phyloP scores from a whole-genome alignment of 768 basidiomycete genomes.

The Tulasnella sp. region DNA sequence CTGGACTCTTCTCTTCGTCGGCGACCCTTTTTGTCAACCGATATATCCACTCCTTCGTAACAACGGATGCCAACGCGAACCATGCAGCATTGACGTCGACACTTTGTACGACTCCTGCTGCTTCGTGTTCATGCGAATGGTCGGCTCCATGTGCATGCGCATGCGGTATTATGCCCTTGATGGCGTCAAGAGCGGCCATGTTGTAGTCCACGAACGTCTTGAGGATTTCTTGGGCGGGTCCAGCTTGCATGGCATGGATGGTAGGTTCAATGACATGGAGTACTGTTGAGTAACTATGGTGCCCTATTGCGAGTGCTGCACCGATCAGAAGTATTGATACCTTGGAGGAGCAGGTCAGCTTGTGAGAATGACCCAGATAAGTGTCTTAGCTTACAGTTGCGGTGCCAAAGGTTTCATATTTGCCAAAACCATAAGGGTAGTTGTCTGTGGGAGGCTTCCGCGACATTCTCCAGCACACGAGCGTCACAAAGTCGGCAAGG shows the following conservation, averaged over 20 bases:
- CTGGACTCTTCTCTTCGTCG: constrained; percentile 83
- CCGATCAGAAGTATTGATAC: constrained; percentile 80
- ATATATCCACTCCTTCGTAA: constrained; percentile 91
- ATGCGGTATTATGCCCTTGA: constrained; percentile 18
- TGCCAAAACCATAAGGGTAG: constrained; percentile 84
- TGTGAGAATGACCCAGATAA: neutral
- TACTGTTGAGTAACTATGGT: constrained; percentile 86
- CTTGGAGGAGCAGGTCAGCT: neutral
- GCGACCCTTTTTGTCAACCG: constrained; percentile 85
- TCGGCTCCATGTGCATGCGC: constrained; percentile 47
- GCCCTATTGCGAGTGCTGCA: constrained; percentile 66
- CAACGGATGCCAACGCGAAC: constrained; percentile 80
- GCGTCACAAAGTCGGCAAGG: constrained; percentile 84
- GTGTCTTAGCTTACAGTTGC: constrained; percentile 47
- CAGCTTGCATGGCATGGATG: constrained; percentile 59
- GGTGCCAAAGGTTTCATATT: constrained; percentile 96
- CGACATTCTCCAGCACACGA: constrained; percentile 83
- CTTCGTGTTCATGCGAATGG: constrained; percentile 47
- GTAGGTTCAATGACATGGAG: constrained; percentile 66
- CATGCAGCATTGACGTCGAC: constrained; percentile 95
- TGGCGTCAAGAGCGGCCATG: constrained; percentile 27
- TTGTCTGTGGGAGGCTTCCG: constrained; percentile 69
- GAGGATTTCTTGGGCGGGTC: constrained; percentile 60
- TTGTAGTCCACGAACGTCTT: constrained; percentile 37
- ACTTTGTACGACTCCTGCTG: constrained; percentile 34